Evolutionary conservation across 345 rosid species (phyloP).

Genomic region (Chamaenerion angustifolium): DNA sequence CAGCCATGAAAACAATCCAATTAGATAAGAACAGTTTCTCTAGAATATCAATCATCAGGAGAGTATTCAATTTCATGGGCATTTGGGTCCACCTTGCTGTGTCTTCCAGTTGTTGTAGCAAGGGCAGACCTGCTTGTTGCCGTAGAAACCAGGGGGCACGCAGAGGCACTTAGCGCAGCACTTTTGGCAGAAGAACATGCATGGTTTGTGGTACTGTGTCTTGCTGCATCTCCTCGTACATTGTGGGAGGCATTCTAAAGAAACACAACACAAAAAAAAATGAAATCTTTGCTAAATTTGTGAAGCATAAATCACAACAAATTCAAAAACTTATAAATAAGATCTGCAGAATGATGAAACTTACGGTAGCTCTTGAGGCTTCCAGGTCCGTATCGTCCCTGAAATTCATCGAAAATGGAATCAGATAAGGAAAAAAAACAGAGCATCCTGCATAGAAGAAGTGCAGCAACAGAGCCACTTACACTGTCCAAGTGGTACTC

Average conservation of each 20-base stretch:
- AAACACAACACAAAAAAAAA: too few species aligned
- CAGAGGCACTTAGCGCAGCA: conserved; percentile 67
- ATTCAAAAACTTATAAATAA: too few species aligned
- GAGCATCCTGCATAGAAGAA: too few species aligned
- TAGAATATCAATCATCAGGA: too few species aligned
- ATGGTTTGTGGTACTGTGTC: conserved; percentile 57
- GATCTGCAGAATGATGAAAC: conserved; percentile 7
- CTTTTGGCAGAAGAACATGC: conserved; percentile 67
- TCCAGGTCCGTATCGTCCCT: conserved; percentile 23
- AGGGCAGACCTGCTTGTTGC: conserved; percentile 55
- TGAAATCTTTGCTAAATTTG: too few species aligned
- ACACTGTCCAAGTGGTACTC: conserved; percentile 26
- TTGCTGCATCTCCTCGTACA: conserved; percentile 51
- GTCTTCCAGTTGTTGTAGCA: conserved; percentile 73
- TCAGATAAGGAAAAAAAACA: too few species aligned
- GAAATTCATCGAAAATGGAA: too few species aligned
- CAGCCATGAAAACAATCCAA: too few species aligned
- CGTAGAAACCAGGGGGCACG: conserved; percentile 66
- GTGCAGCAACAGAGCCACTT: conserved; percentile 7
- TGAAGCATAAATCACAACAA: too few species aligned
- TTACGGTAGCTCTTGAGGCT: conserved; percentile 39
- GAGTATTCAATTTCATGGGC: too few species aligned
- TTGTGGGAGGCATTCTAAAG: conserved; percentile 22
- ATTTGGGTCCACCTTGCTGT: conserved; percentile 55
- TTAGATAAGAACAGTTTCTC: too few species aligned